Evolutionary conservation across 805 yeast genomes (phyloP).

Genomic region (Wickerhamomyces queroliae): DNA sequence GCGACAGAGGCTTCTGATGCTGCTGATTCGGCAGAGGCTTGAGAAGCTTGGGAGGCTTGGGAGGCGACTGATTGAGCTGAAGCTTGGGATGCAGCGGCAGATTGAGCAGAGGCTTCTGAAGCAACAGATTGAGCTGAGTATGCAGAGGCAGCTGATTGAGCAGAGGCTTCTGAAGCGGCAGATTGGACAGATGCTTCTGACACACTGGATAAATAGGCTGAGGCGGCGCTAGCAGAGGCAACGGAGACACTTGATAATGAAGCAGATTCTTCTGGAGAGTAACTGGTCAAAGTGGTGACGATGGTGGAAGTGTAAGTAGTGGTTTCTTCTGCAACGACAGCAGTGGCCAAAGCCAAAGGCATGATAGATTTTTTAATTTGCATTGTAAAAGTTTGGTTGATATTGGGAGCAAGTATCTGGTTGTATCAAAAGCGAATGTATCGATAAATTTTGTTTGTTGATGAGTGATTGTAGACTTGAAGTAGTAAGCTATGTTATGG

Average conservation of each 20-base stretch:
- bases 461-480: neutral
- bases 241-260: constrained; percentile 3
- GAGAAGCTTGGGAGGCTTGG: constrained; percentile 15
- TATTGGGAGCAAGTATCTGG: neutral
- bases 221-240: constrained; percentile 13
- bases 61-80: constrained; percentile 12
- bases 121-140: constrained; percentile 8
- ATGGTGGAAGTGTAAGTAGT: constrained; percentile 34
- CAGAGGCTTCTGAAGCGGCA: constrained; percentile 20
- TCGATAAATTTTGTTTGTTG: neutral
- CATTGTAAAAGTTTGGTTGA: constrained; percentile 10
- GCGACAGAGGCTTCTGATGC: constrained; percentile 21
- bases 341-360: constrained; percentile 23
- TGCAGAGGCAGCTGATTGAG: constrained; percentile 14
- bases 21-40: constrained; percentile 14
- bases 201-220: constrained; percentile 14
- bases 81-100: constrained; percentile 15
- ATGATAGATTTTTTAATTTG: constrained; percentile 15
- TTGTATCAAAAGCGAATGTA: neutral
- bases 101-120: constrained; percentile 10
- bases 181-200: too few species aligned
- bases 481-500: too few species aligned
- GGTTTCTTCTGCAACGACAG: constrained; percentile 29
- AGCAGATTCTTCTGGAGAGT: constrained; percentile 23
- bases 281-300: constrained; percentile 25